Conservation (phyloP, 2,329 filamentous ascomycete species). For the Arthrobotrys megalospora region DNA sequence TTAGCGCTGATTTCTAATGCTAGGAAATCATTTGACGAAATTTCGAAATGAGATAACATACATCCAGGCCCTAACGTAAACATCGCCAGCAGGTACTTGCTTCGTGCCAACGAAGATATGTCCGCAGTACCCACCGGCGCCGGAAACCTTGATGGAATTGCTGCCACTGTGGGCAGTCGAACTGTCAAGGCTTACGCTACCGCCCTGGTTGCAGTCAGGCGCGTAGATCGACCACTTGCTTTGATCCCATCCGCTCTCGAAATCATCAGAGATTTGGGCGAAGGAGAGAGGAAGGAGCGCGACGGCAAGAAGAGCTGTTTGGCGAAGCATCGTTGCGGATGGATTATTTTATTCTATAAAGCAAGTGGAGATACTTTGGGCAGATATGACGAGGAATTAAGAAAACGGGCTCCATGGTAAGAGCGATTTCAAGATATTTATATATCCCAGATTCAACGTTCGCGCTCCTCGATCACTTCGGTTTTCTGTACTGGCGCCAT, state of each 20-base stretch:
- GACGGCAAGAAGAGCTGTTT: constrained; percentile 69
- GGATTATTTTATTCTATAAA: constrained; percentile 36
- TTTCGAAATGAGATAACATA: constrained; percentile 67
- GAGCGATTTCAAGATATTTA: constrained; percentile 58
- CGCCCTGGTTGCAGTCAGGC: constrained; percentile 74
- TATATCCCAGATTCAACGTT: constrained; percentile 65
- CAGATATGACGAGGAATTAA: constrained; percentile 26
- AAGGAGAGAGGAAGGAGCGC: constrained; percentile 69
- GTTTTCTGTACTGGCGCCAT: background rate
- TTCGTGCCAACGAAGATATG: constrained; percentile 76
- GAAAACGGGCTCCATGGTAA: constrained; percentile 55
- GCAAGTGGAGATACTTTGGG: constrained; percentile 26
- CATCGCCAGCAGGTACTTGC: constrained; percentile 72
- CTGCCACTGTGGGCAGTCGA: constrained; percentile 73
- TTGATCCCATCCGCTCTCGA: constrained; percentile 74
- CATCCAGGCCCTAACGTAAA: constrained; percentile 74
- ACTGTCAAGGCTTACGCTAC: constrained; percentile 73
- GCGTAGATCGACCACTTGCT: constrained; percentile 75
- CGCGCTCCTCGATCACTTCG: background rate
- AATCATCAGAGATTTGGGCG: constrained; percentile 73
- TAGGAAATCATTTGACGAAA: no score
- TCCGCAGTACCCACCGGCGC: constrained; percentile 73
- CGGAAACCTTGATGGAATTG: constrained; percentile 73
- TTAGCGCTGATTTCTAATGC: constrained; percentile 62
- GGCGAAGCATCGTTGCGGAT: constrained; percentile 68